phyloP scores from a whole-genome alignment of 106 monocot species.

The Dendrobium catenatum region DNA sequence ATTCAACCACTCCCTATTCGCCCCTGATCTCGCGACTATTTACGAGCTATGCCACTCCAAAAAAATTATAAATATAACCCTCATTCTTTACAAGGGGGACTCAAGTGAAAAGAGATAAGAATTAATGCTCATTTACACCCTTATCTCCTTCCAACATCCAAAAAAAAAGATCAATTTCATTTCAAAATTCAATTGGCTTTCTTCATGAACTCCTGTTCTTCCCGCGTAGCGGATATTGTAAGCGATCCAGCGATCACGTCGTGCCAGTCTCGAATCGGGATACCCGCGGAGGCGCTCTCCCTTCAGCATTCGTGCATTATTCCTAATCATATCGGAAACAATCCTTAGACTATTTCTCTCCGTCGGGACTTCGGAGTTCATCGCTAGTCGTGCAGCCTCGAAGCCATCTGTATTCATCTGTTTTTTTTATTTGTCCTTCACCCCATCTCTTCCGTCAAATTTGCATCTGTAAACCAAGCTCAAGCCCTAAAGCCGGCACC shows the following conservation, averaged over 20 bases:
- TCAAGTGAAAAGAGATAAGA: too few relatives aligned
- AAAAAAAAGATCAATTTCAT: too few relatives aligned
- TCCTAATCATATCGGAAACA: background rate
- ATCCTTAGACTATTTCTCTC: background rate
- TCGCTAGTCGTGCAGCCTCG: slow-evolving; percentile 8
- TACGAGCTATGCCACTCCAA: too few relatives aligned
- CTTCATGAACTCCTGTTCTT: background rate
- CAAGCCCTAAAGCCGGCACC: background rate
- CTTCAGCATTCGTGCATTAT: background rate
- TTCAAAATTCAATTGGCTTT: background rate
- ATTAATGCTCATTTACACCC: too few relatives aligned
- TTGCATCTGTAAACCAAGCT: background rate
- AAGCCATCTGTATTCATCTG: slow-evolving; percentile 6
- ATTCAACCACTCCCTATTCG: too few relatives aligned
- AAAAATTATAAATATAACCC: too few relatives aligned
- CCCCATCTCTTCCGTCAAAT: background rate
- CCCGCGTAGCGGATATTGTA: background rate
- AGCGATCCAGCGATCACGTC: background rate
- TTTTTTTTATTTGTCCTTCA: slow-evolving; percentile 5
- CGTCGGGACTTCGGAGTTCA: background rate
- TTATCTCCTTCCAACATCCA: too few relatives aligned
- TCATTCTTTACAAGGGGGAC: too few relatives aligned
- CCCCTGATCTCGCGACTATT: too few relatives aligned
- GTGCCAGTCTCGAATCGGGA: background rate
- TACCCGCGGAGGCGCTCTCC: too few relatives aligned